Base-by-base conservation (phyloP, 192 early-diverging fungal species). In the Dissophora globulifera region DNA sequence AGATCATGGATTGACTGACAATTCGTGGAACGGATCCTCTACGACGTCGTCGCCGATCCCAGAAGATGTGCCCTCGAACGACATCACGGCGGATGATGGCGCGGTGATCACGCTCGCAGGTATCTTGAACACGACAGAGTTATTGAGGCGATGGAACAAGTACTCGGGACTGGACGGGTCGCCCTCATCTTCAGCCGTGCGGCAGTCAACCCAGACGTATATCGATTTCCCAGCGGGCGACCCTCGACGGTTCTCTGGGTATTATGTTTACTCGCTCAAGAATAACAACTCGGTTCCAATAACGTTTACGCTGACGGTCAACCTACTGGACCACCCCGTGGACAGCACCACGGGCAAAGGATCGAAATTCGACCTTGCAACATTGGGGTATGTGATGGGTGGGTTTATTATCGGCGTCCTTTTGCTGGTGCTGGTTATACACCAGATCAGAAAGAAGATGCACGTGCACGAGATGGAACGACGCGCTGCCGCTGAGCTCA, bases 161-260 rank as follows among this genome's bases (percentile, higher is more conserved):
- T 76, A 62, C 20, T 51, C 72, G 11, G 72, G 72, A 35, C 30
- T 76, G 13, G 72, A 76, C 15, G 51, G 43, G 1, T 67, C 63
- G 4, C 58, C 64, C 1, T 62, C 72, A 1, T 40, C 58, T 2
- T 76, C 72, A 29, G 72, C 55, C 1, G n/a, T 71, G 0, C 42
- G 33, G 3, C 3, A 16, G 42, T 35, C 67, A 2, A 26, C 45
- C 8, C 29, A 6, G 4, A 51, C 62, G 15, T 17, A 45, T 3
- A 20, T 71, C 8, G 48, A 42, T 2, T 79, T 79, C 32, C 7
- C 11, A 16, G 53, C 68, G 2, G 46, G 29, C 19, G 78, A 79
- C 40, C 68, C 78, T 8, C 31, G 78, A 19, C 68, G 78, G 33
- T 79, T 79, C 20, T 66, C 68, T 12, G 78, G 78, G 2, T 79